Percentiles rank a stretch among this genome's conserved stretches.
Evolutionary conservation across 306 rosid species (phyloP).

Genomic region (Comarum palustre): DNA sequence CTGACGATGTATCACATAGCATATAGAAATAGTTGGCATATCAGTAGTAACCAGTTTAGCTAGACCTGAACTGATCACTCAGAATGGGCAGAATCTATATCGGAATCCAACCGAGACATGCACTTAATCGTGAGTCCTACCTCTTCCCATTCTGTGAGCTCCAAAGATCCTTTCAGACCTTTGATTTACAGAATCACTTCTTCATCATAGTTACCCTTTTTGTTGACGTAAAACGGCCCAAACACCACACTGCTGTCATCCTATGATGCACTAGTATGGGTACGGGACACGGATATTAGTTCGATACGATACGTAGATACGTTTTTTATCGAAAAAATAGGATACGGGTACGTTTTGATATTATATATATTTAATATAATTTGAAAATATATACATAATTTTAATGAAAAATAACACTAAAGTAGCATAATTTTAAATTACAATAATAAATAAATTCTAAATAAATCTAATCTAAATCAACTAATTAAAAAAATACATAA

Average conservation of each 20-base stretch:
- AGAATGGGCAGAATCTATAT: not conserved
- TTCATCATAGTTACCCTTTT: not conserved
- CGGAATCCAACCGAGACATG: not conserved
- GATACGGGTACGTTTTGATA: too few species aligned
- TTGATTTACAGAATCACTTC: not conserved
- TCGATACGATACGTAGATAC: too few species aligned
- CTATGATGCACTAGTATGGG: too few species aligned
- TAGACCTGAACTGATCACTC: not conserved
- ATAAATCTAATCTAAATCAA: too few species aligned
- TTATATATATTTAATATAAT: too few species aligned
- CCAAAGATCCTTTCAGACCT: not conserved
- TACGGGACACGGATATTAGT: too few species aligned
- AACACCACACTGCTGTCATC: not conserved
- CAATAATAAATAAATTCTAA: too few species aligned
- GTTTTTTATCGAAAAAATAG: too few species aligned
- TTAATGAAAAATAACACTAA: too few species aligned
- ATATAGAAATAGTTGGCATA: not conserved
- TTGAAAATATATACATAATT: too few species aligned
- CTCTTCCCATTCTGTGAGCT: constrained; percentile 5
- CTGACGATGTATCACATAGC: not conserved
- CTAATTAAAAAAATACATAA: too few species aligned
- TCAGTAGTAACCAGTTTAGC: not conserved
- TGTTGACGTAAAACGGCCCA: constrained; percentile 1
- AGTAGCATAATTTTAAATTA: too few species aligned
- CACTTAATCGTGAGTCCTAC: not conserved